Percentiles rank a stretch among this genome's conserved stretches.
phyloP scores from a whole-genome alignment of 1,284 basidiomycete genomes.

The Ganoderma meredithae region DNA sequence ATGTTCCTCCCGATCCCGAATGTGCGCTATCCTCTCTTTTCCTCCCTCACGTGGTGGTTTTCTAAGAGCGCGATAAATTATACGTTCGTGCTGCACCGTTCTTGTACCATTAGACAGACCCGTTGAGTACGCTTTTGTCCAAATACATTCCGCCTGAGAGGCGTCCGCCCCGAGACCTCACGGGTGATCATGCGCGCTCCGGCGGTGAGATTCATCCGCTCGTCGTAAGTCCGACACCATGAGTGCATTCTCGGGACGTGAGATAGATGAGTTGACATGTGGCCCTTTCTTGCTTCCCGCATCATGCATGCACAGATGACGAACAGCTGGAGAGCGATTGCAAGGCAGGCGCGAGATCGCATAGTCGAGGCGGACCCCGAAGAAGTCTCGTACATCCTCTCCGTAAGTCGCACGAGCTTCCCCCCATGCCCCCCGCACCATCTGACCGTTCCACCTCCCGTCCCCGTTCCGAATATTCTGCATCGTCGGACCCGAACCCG shows the following conservation, averaged over 20 bases:
- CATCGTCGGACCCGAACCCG: not conserved
- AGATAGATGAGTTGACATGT: conserved; percentile 13
- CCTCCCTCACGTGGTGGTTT: conserved; percentile 65
- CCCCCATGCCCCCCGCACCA: not conserved
- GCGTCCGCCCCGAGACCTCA: conserved; percentile 73
- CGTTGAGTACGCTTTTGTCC: conserved; percentile 76
- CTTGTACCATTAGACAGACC: conserved; percentile 73
- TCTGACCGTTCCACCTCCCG: not conserved
- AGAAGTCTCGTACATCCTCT: conserved; percentile 68
- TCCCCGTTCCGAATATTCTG: not conserved
- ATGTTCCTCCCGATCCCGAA: conserved; percentile 87
- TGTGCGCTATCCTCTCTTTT: conserved; percentile 61
- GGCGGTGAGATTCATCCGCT: conserved; percentile 71
- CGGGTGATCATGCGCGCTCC: conserved; percentile 71
- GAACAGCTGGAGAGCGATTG: conserved; percentile 83
- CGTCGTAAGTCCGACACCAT: conserved; percentile 61
- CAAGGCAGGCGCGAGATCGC: conserved; percentile 78
- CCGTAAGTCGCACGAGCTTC: conserved; percentile 52
- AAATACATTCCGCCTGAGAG: conserved; percentile 83
- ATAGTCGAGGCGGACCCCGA: conserved; percentile 74
- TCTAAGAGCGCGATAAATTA: conserved; percentile 46
- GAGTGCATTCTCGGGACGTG: not conserved
- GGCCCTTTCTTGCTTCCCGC: not conserved
- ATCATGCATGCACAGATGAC: conserved; percentile 62
- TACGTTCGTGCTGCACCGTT: conserved; percentile 13